Conservation (phyloP, 2,329 filamentous ascomycete species). For the Clarireedia sp. region DNA sequence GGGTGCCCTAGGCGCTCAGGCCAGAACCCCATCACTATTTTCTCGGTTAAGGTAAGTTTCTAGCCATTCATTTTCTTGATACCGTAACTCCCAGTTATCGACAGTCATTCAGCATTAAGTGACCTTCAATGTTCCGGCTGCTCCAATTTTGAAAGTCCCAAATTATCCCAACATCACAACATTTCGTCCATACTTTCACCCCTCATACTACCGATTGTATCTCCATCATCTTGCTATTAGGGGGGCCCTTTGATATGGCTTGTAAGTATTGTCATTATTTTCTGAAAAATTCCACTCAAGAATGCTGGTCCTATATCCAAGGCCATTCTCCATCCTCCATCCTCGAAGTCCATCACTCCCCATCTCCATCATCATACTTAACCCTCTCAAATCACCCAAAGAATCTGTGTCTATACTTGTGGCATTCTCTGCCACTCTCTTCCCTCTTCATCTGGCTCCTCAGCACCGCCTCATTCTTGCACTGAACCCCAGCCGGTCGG, state of each 20-base stretch:
- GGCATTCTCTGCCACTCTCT: conserved; percentile 1
- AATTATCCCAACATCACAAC: conserved; percentile 11
- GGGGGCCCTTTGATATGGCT: conserved; percentile 31
- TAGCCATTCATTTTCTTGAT: background rate
- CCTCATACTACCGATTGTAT: conserved; percentile 14
- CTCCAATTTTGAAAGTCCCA: conserved; percentile 12
- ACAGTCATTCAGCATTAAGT: background rate
- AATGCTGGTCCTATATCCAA: conserved; percentile 8
- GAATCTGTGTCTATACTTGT: conserved; percentile 1
- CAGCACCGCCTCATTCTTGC: conserved; percentile 11
- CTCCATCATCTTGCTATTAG: conserved; percentile 14
- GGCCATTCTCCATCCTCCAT: conserved; percentile 23
- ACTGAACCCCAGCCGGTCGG: conserved; percentile 19
- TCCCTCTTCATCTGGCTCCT: background rate
- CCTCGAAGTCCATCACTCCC: conserved; percentile 9
- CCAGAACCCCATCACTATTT: background rate
- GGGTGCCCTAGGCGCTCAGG: background rate
- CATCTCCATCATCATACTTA: conserved; percentile 14
- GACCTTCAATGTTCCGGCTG: background rate
- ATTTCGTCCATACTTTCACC: conserved; percentile 1
- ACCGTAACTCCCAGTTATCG: background rate
- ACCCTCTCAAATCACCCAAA: conserved; percentile 10
- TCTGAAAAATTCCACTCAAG: conserved; percentile 9
- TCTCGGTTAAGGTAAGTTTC: background rate
- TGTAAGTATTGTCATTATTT: conserved; percentile 29